Evolutionary conservation across 139 green algal species (phyloP), one percentile per base, ranked within the genome.

Genomic region (Pycnococcus provasolii): DNA sequence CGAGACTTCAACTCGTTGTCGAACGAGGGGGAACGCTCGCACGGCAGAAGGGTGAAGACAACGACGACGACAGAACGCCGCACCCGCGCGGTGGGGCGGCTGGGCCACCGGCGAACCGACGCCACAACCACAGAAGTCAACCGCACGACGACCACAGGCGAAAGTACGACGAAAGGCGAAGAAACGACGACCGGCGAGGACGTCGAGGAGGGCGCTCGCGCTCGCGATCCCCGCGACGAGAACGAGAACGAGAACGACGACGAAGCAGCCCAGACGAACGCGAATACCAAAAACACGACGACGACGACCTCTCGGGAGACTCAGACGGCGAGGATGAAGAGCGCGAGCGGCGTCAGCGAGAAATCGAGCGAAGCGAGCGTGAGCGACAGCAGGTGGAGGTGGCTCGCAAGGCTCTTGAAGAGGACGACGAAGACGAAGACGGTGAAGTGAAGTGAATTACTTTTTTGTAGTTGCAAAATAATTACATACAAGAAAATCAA

Each of bases 1-100:
- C 37, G 11, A 3, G 1, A 48, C 6, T 7, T 62, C 9, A 50
- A 47, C 15, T 64, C 71, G 83, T 96, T 80, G 74, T 72, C 2
- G 90, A 96, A 60, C 81, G 77, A 8, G 73, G 80, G 64, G 67
- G 87, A 64, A 64, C 75, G 42, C 60, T 71, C 59, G 80, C 79
- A 63, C 67, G 78, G 59, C 81, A 86, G 58, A 67, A 78, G 68
- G 71, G 75, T 3, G 74, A 84, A 48, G 66, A 60, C 3, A 42
- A 53, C 13, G 68, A 26, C 26, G 26, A 26, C 26, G 26, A 26
- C 26, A 26, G 26, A 26, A 26, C 26, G 26, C 26, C 26, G 26
- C 26, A 26, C 26, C 26, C 26, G 0, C 26, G 26, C 26, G 26
- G 26, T 26, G 26, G 26, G 26, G 26, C 0, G 26, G 26, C 26